phyloP scores from a whole-genome alignment of 2,329 filamentous ascomycete genomes.

The Chalaropsis thielavioides region DNA sequence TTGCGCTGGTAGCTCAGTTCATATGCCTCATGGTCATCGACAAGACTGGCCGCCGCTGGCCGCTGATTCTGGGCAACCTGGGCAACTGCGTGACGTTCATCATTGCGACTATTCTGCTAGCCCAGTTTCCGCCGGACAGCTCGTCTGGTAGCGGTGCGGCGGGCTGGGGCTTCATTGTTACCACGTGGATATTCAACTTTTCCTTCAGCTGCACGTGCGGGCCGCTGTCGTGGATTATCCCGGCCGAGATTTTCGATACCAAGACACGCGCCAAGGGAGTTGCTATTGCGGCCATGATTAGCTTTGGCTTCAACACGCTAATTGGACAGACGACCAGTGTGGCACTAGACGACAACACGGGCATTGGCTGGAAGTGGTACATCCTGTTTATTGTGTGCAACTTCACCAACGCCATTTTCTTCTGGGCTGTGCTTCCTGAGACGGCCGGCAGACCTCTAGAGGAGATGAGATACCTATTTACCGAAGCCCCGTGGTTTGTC shows the following conservation, averaged over 20 bases:
- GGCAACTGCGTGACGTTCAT: conserved; percentile 60
- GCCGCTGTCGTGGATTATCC: conserved; percentile 46
- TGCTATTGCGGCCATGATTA: conserved; percentile 57
- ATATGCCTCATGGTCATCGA: conserved; percentile 57
- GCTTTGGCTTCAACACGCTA: conserved; percentile 64
- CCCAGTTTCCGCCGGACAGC: conserved; percentile 39
- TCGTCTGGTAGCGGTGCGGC: conserved; percentile 27
- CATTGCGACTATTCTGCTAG: conserved; percentile 41
- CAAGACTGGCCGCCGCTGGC: conserved; percentile 53
- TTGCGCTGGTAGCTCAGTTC: conserved; percentile 54
- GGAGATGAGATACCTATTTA: conserved; percentile 54
- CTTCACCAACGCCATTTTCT: conserved; percentile 34
- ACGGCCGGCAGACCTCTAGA: conserved; percentile 50
- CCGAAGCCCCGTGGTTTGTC: conserved; percentile 49
- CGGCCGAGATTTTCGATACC: conserved; percentile 64
- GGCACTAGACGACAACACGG: conserved; percentile 29
- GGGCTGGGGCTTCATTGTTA: conserved; percentile 56
- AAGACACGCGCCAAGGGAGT: conserved; percentile 61
- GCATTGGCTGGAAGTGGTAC: conserved; percentile 35
- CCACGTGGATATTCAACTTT: conserved; percentile 71
- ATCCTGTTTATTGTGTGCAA: conserved; percentile 43
- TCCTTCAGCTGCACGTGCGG: conserved; percentile 58
- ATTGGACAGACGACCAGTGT: conserved; percentile 51
- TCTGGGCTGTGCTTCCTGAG: conserved; percentile 53
- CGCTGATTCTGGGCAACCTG: conserved; percentile 57